phyloP scores from a whole-genome alignment of 768 basidiomycete genomes.

The Psilocybe cubensis region DNA sequence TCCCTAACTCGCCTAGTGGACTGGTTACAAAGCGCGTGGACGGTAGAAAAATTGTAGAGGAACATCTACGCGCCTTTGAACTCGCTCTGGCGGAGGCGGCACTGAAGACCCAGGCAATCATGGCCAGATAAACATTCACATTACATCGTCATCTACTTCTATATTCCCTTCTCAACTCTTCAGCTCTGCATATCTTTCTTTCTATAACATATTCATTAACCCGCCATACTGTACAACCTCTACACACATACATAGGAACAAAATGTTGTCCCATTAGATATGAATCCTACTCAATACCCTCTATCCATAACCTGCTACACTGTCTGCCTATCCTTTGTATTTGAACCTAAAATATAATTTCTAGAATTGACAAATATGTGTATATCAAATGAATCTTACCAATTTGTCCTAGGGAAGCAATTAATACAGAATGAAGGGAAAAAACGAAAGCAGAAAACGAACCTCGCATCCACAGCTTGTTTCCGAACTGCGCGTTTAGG shows the following conservation, averaged over 20 bases:
- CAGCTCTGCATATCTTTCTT: constrained; percentile 24
- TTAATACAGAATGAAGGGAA: background rate
- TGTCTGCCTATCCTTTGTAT: constrained; percentile 50
- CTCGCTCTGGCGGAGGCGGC: constrained; percentile 73
- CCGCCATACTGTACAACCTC: constrained; percentile 32
- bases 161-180: constrained; percentile 13
- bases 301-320: constrained; percentile 17
- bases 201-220: constrained; percentile 35
- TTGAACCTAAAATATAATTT: constrained; percentile 53
- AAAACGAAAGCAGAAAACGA: constrained; percentile 11
- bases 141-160: constrained; percentile 1
- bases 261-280: constrained; percentile 28
- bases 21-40: constrained; percentile 53
- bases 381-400: constrained; percentile 34
- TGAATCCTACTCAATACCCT: constrained; percentile 23
- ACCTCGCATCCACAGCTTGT: constrained; percentile 85
- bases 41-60: constrained; percentile 73
- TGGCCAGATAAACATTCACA: constrained; percentile 58
- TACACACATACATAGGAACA: constrained; percentile 18
- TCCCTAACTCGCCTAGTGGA: constrained; percentile 32
- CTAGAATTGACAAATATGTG: constrained; percentile 8
- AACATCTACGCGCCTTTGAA: constrained; percentile 79
- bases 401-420: constrained; percentile 43
- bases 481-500: constrained; percentile 83
- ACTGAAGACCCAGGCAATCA: constrained; percentile 78